A percentile compares a stretch with the other conserved stretches of the same genome.
Evolutionary conservation across 352 stramenopile species (phyloP).

Genomic region (Globisporangium parvum): DNA sequence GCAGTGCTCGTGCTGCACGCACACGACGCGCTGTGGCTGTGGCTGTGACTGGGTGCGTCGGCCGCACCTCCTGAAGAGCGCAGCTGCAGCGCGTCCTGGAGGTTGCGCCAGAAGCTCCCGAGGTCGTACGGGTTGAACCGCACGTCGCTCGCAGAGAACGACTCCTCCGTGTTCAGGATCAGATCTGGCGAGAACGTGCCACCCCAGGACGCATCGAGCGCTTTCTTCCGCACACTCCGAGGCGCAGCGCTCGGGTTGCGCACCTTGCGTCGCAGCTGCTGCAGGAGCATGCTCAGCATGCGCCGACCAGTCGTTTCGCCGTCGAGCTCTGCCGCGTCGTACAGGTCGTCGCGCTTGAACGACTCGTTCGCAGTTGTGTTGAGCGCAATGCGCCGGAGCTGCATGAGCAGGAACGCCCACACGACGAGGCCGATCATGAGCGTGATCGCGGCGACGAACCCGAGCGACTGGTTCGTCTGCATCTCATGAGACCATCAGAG

Average conservation of each 20-base stretch:
- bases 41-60: neutral
- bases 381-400: slow-evolving; percentile 60
- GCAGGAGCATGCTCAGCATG: slow-evolving; percentile 45
- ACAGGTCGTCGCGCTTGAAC: slow-evolving; percentile 79
- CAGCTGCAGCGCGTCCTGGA: slow-evolving; percentile 51
- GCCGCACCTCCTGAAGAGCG: neutral
- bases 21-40: neutral
- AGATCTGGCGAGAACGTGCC: slow-evolving; percentile 61
- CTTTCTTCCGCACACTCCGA: slow-evolving; percentile 39
- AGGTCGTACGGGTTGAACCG: slow-evolving; percentile 78
- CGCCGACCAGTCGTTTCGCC: slow-evolving; percentile 26
- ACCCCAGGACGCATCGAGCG: slow-evolving; percentile 67
- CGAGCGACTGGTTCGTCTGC: slow-evolving; percentile 57
- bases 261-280: slow-evolving; percentile 29
- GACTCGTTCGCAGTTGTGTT: slow-evolving; percentile 79
- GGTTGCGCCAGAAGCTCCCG: slow-evolving; percentile 44
- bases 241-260: slow-evolving; percentile 16
- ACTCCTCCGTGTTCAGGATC: slow-evolving; percentile 70
- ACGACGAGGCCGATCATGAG: slow-evolving; percentile 55
- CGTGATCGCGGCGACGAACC: slow-evolving; percentile 59
- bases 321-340: slow-evolving; percentile 46
- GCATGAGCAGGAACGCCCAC: slow-evolving; percentile 69
- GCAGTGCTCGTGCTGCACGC: neutral
- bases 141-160: slow-evolving; percentile 64
- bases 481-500: neutral